phyloP scores from a whole-genome alignment of 1,284 basidiomycete species.

The Malassezia cuniculi region DNA sequence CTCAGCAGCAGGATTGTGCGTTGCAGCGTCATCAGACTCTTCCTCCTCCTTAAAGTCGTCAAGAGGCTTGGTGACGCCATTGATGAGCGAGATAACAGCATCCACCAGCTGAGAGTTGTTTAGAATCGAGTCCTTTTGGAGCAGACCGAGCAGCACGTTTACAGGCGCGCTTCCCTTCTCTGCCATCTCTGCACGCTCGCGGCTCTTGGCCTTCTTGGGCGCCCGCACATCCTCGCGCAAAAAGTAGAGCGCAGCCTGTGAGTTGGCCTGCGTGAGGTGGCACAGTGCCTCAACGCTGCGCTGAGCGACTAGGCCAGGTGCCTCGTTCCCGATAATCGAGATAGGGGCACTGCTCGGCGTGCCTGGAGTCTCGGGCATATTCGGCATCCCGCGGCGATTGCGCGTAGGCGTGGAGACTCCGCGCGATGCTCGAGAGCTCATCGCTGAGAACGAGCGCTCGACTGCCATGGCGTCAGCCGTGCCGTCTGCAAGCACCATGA shows the following conservation, averaged over 20 bases:
- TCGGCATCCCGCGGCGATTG: constrained; percentile 20
- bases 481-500: constrained; percentile 86
- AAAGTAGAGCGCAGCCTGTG: constrained; percentile 36
- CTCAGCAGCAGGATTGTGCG: constrained; percentile 8
- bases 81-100: constrained; percentile 33
- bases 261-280: constrained; percentile 29
- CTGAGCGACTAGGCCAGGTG: constrained; percentile 40
- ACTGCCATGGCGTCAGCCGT: constrained; percentile 80
- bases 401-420: constrained; percentile 28
- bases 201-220: constrained; percentile 26
- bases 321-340: constrained; percentile 41
- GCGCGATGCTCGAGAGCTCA: constrained; percentile 48
- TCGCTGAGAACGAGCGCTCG: constrained; percentile 83
- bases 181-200: constrained; percentile 19
- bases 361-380: constrained; percentile 3
- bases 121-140: constrained; percentile 36
- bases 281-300: constrained; percentile 38
- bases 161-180: constrained; percentile 24
- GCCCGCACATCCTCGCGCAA: constrained; percentile 33
- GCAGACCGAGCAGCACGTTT: constrained; percentile 31
- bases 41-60: constrained; percentile 11
- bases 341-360: constrained; percentile 20
- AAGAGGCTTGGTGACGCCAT: constrained; percentile 37
- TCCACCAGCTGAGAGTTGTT: constrained; percentile 37
- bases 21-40: constrained; percentile 7